phyloP scores from a whole-genome alignment of 345 rosid species.

The Chamaenerion angustifolium region DNA sequence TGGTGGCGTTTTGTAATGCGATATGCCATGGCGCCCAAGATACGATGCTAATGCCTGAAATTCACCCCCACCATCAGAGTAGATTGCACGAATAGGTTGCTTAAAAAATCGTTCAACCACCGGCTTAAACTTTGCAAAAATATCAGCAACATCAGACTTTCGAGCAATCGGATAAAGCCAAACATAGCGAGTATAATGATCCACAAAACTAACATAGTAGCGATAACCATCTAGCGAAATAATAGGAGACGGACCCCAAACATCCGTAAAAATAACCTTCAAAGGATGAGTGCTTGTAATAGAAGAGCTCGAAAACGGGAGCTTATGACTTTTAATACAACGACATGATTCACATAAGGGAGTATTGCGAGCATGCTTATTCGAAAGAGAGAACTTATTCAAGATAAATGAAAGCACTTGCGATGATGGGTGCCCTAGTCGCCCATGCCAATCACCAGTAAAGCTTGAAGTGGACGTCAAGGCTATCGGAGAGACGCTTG shows the following conservation, averaged over 20 bases:
- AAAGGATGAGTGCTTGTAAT: not conserved
- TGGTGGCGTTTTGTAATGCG: not conserved
- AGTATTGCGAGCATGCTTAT: not conserved
- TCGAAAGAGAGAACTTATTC: not conserved
- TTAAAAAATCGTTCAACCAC: not conserved
- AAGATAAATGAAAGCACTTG: no score
- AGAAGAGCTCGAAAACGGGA: not conserved
- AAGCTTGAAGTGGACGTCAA: no score
- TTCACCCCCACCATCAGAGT: conserved; percentile 1
- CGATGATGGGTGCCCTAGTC: conserved; percentile 1
- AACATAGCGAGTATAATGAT: not conserved
- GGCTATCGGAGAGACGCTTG: not conserved
- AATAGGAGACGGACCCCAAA: conserved; percentile 3
- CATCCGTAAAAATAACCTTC: conserved; percentile 1
- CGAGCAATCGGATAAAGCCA: conserved; percentile 2
- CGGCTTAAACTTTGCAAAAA: not conserved
- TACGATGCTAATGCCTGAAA: not conserved
- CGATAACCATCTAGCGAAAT: no score
- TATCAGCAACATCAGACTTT: not conserved
- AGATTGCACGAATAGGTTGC: not conserved
- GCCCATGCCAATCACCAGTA: not conserved
- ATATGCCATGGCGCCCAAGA: not conserved
- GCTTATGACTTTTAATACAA: conserved; percentile 6
- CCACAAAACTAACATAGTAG: no score
- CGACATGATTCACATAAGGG: not conserved